A percentile compares a stretch with the other conserved stretches of the same genome.
Conservation (phyloP, 2,329 filamentous ascomycete genomes). For the Talaromyces marneffei region DNA sequence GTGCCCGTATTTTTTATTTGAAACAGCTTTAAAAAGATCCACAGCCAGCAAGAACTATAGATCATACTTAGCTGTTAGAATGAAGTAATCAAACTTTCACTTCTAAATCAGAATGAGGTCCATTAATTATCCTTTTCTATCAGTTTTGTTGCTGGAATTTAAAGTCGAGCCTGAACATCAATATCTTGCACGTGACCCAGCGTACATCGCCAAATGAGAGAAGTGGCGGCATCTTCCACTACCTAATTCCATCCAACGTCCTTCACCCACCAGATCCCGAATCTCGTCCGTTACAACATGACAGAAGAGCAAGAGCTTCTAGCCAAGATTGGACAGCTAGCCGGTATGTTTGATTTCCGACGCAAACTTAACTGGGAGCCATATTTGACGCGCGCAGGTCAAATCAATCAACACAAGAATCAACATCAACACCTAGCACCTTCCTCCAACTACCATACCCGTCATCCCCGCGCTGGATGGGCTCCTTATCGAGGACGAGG, state of each 20-base stretch:
- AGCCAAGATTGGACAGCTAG: slow-evolving; percentile 52
- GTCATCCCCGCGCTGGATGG: slow-evolving; percentile 31
- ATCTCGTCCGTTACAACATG: slow-evolving; percentile 27
- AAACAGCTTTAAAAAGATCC: background rate
- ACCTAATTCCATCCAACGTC: no score
- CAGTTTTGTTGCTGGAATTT: background rate
- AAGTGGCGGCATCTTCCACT: background rate
- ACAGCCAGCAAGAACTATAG: background rate
- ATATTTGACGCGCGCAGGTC: slow-evolving; percentile 46
- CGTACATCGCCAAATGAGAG: background rate
- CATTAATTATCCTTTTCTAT: background rate
- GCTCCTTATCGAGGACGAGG: slow-evolving; percentile 41
- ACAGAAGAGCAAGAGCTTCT: slow-evolving; percentile 53
- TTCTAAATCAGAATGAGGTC: background rate
- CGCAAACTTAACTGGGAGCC: slow-evolving; percentile 10
- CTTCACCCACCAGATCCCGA: background rate
- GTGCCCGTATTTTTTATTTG: background rate
- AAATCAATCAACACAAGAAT: slow-evolving; percentile 74
- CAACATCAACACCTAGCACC: slow-evolving; percentile 35
- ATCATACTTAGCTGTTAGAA: background rate
- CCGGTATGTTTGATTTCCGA: slow-evolving; percentile 40
- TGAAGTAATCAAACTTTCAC: background rate
- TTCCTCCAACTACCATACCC: slow-evolving; percentile 21
- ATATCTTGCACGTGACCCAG: slow-evolving; percentile 16
- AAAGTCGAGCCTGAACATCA: background rate